A percentile compares a stretch with the other conserved stretches of the same genome.
Conservation (phyloP, 805 yeast genomes). For the Wickerhamiella qilinensis region DNA sequence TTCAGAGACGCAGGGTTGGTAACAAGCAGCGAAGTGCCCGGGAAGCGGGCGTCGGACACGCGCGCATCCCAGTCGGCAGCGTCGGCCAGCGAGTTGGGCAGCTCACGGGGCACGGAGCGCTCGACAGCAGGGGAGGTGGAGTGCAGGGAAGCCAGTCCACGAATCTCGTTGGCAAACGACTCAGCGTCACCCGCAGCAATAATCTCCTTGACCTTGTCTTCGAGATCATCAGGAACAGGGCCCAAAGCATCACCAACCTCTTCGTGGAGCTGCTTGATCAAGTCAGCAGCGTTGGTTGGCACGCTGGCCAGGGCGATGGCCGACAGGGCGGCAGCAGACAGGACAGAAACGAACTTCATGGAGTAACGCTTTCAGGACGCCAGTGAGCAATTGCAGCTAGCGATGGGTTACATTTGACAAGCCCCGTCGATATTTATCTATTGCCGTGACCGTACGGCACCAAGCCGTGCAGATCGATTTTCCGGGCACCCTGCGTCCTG, state of each 20-base stretch:
- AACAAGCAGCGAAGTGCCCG: conserved; percentile 41
- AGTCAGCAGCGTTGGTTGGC: conserved; percentile 6
- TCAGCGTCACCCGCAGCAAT: conserved; percentile 5
- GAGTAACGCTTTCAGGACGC: too few species aligned
- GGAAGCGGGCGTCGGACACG: conserved; percentile 8
- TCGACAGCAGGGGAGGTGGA: conserved; percentile 5
- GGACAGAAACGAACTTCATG: conserved; percentile 3
- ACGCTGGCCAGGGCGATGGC: conserved; percentile 4
- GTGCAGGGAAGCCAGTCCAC: neutral
- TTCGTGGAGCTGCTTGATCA: conserved; percentile 14
- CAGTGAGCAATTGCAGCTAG: too few species aligned
- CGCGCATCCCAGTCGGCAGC: neutral
- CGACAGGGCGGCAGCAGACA: conserved; percentile 1
- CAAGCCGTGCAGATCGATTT: too few species aligned
- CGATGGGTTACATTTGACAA: too few species aligned
- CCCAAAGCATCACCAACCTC: conserved; percentile 19
- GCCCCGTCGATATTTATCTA: too few species aligned
- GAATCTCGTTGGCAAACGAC: conserved; percentile 15
- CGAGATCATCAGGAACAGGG: conserved; percentile 16
- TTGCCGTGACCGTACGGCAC: too few species aligned
- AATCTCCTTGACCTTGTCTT: conserved; percentile 15
- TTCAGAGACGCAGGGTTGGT: conserved; percentile 53
- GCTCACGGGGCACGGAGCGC: conserved; percentile 3
- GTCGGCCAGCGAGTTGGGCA: neutral
- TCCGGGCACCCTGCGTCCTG: too few species aligned